Conservation (phyloP, 768 basidiomycete species). For the Kwoniella sp. region DNA sequence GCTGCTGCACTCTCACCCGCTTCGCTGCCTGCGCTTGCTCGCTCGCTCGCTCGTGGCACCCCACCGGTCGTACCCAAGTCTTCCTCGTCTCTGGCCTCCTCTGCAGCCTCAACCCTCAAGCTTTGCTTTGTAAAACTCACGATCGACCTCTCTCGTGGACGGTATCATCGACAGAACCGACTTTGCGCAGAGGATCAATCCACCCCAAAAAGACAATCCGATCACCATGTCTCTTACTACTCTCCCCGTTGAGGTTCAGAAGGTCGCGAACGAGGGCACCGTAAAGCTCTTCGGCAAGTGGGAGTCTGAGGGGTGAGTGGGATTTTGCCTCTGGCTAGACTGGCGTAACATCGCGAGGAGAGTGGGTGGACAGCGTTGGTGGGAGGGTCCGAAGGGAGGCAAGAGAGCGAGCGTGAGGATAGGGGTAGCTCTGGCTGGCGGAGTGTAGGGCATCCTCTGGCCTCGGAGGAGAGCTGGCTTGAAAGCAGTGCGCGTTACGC, state of each 20-base stretch:
- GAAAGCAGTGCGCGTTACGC: too few relatives aligned
- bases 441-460: too few relatives aligned
- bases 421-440: too few relatives aligned
- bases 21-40: background rate
- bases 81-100: conserved; percentile 2
- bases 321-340: background rate
- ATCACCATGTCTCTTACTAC: conserved; percentile 34
- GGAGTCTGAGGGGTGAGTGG: conserved; percentile 91
- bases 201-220: too few relatives aligned
- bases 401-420: background rate
- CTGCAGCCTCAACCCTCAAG: conserved; percentile 5
- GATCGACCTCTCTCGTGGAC: conserved; percentile 1
- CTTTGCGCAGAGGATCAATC: too few relatives aligned
- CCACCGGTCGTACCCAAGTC: too few relatives aligned
- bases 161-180: too few relatives aligned
- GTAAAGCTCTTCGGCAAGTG: conserved; percentile 98
- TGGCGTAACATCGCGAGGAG: background rate
- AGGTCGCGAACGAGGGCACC: conserved; percentile 52
- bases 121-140: background rate
- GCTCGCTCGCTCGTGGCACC: too few relatives aligned
- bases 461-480: too few relatives aligned
- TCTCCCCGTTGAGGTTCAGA: conserved; percentile 50
- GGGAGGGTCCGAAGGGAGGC: too few relatives aligned
- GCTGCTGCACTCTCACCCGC: background rate
- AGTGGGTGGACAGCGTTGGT: background rate